phyloP scores from a whole-genome alignment of 352 stramenopile species.

The Bremia lactucae region DNA sequence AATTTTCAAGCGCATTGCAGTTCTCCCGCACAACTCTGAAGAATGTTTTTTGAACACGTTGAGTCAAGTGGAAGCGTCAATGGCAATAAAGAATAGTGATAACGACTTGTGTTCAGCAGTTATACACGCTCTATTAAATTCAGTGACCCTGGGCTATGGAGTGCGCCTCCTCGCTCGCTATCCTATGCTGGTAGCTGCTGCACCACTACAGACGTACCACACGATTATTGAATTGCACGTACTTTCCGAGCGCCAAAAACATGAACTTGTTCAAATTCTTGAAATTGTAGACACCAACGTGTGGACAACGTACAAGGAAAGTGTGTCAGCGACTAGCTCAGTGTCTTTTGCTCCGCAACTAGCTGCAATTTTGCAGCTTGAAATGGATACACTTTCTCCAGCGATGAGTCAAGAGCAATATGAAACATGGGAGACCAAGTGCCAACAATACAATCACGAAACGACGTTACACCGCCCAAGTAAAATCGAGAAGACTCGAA shows the following conservation, averaged over 20 bases:
- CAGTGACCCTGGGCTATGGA: constrained; percentile 36
- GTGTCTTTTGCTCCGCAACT: constrained; percentile 69
- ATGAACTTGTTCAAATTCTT: constrained; percentile 60
- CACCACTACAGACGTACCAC: constrained; percentile 64
- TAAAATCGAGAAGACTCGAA: constrained; percentile 3
- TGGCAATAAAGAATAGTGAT: constrained; percentile 28
- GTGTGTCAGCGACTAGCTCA: constrained; percentile 26
- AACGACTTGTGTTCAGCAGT: constrained; percentile 53
- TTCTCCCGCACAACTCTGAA: constrained; percentile 16
- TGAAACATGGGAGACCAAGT: constrained; percentile 43
- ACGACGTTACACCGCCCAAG: constrained; percentile 7
- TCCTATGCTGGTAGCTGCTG: constrained; percentile 50
- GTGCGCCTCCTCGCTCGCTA: constrained; percentile 52
- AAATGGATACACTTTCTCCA: constrained; percentile 32
- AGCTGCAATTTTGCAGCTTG: constrained; percentile 50
- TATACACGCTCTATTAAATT: constrained; percentile 61
- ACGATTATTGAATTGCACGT: constrained; percentile 65
- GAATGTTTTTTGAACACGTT: constrained; percentile 39
- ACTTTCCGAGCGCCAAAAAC: constrained; percentile 49
- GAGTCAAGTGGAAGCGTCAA: constrained; percentile 31
- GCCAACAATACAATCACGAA: constrained; percentile 38
- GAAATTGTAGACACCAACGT: constrained; percentile 76
- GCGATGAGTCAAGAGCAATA: constrained; percentile 38
- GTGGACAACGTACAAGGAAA: constrained; percentile 70
- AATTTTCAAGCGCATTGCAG: constrained; percentile 29